phyloP scores from a whole-genome alignment of 441 rosid genomes.

The Pelargonium myrrhifolium region DNA sequence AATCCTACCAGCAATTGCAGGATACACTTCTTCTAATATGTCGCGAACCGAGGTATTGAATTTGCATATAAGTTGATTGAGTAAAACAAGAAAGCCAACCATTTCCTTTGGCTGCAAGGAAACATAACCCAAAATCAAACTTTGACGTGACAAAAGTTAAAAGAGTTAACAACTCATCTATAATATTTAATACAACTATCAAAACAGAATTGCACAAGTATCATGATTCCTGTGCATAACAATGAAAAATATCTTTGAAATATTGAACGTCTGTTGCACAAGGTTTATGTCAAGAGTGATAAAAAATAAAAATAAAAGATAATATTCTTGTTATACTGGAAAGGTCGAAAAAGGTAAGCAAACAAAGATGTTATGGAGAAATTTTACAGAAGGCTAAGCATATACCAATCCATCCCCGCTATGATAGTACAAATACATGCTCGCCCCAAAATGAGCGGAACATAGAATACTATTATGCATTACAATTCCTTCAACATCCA shows the following conservation, averaged over 20 bases:
- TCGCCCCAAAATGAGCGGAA: too few relatives aligned
- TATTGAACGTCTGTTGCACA: neutral
- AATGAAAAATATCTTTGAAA: neutral
- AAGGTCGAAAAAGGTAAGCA: neutral
- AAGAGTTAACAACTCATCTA: neutral
- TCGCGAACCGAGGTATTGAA: conserved; percentile 19
- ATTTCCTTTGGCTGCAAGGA: conserved; percentile 24
- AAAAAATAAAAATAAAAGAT: neutral
- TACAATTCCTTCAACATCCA: neutral
- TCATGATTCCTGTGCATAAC: neutral
- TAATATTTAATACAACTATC: neutral
- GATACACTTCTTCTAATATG: conserved; percentile 23
- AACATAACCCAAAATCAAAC: neutral
- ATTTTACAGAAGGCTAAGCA: neutral
- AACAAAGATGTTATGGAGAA: neutral
- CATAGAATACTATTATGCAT: neutral
- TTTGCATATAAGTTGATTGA: conserved; percentile 28
- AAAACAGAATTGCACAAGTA: neutral
- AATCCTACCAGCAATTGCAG: conserved; percentile 24
- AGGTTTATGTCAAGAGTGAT: too few relatives aligned
- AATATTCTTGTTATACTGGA: neutral
- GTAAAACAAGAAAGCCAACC: conserved; percentile 21
- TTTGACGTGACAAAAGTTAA: neutral
- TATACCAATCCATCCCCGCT: too few relatives aligned
- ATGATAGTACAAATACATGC: too few relatives aligned